Base-by-base conservation (phyloP, 2,329 filamentous ascomycete species). In the Aspergillus caelatus region DNA sequence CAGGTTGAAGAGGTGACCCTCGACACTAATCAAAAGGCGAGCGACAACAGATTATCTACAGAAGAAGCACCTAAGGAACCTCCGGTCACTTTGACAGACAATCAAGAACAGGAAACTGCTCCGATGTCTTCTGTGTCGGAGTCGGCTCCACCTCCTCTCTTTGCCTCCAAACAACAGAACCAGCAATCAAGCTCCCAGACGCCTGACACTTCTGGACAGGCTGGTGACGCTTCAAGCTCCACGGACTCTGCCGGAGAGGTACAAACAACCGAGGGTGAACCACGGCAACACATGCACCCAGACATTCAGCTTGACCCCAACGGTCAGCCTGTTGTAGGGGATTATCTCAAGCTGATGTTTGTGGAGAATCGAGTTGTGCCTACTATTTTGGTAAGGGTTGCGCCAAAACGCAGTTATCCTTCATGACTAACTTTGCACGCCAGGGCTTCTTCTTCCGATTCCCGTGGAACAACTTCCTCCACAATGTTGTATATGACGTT, bases 401-500 rank as follows among this genome's bases (percentile, higher is more conserved):
- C 41, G 21, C 41, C 23, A 39, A 26, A 11, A 48, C 8, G 9
- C 34, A 11, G 8, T 62, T 30, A 19, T 39, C 58, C 57, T 34
- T 53, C 9, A 16, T 41, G 57, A 32, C 64, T 68, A 48, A 59
- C n/a, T 41, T 28, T 23, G 23, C 30, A 39, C 21, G 23, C 19
- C 30, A 96, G 93, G 92, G 93, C 62, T 98, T 98, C 82, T 99
- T 99, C 81, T 99, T 99, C 83, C 89, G 91, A 64, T 99, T 98
- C 74, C 94, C 95, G 1, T 99, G 95, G 95, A 99, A 99, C 79
- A 99, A 99, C 78, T 99, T 99, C 75, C 85, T 99, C 52, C 95
- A 99, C 80, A 99, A 99, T 74, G 95, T 99, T 50, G 95, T 99
- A 55, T 99, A 99, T 76, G 95, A 99, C 77, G 94, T 99, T 73